These are phyloP conservation scores for Zasmidium citrigriseum DNA, from an alignment of 2,329 filamentous ascomycete species.

Conservation along the genomic window DNA sequence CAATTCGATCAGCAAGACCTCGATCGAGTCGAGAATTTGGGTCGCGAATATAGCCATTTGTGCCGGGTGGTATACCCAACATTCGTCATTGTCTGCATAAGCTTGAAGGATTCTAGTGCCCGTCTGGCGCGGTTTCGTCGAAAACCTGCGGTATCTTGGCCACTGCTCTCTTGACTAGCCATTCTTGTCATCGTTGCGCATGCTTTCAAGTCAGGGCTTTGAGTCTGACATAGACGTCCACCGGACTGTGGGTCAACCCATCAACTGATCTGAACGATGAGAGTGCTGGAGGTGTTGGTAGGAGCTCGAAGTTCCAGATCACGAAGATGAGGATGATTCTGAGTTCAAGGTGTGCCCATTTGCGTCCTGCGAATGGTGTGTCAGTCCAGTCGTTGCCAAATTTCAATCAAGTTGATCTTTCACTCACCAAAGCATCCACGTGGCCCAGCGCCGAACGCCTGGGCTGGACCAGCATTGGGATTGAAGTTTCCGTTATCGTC, in stretches of 20 bases:
- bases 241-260: constrained; percentile 31
- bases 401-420: too few relatives aligned
- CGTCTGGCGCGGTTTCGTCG: too few relatives aligned
- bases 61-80: too few relatives aligned
- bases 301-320: constrained; percentile 34
- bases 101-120: too few relatives aligned
- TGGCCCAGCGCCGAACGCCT: constrained; percentile 40
- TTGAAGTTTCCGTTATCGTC: constrained; percentile 35
- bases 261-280: constrained; percentile 27
- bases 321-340: constrained; percentile 30
- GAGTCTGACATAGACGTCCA: constrained; percentile 30
- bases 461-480: constrained; percentile 35
- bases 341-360: constrained; percentile 32
- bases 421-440: constrained; percentile 41
- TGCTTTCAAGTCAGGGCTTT: not conserved
- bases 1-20: too few relatives aligned
- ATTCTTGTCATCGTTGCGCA: not conserved
- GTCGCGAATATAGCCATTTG: too few relatives aligned
- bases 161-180: too few relatives aligned
- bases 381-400: not conserved
- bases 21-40: too few relatives aligned
- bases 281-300: constrained; percentile 24
- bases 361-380: constrained; percentile 1
- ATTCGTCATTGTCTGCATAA: too few relatives aligned
- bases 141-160: too few relatives aligned